Conservation (phyloP, 2,329 filamentous ascomycete species). For the Scortechinia acanthostroma region DNA sequence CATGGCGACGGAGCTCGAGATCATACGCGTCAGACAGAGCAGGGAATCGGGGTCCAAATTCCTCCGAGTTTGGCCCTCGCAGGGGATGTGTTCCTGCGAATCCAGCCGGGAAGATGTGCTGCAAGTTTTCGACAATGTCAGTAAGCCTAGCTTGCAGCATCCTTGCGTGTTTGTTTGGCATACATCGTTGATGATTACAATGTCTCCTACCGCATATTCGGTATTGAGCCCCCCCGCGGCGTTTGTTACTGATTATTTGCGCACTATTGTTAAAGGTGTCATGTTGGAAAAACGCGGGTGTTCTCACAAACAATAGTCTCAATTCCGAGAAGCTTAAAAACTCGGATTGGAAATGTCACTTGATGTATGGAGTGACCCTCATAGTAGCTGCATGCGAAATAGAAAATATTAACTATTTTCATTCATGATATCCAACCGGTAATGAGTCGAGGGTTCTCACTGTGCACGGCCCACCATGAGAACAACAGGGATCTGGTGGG, state of each 20-base stretch:
- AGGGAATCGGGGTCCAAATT: conserved; percentile 56
- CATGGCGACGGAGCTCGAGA: conserved; percentile 45
- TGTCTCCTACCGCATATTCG: conserved; percentile 57
- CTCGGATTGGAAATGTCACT: conserved; percentile 56
- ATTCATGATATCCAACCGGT: neutral
- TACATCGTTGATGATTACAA: conserved; percentile 59
- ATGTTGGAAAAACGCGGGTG: neutral
- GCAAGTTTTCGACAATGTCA: conserved; percentile 9
- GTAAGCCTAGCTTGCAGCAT: neutral
- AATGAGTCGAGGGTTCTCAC: conserved; percentile 9
- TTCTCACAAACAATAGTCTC: conserved; percentile 34
- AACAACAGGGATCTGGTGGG: conserved; percentile 39
- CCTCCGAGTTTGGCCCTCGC: conserved; percentile 52
- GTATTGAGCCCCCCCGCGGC: conserved; percentile 59
- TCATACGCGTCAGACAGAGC: conserved; percentile 62
- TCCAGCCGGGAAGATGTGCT: conserved; percentile 59
- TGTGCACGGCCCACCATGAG: conserved; percentile 36
- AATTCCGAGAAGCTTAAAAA: conserved; percentile 55
- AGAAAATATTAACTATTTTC: conserved; percentile 4
- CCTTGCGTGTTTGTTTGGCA: conserved; percentile 6
- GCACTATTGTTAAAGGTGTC: neutral
- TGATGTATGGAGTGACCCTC: conserved; percentile 58
- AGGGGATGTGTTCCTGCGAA: conserved; percentile 53
- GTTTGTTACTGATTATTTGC: conserved; percentile 44
- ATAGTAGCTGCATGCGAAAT: too few relatives aligned